A percentile compares a stretch with the other conserved stretches of the same genome.
Conservation (phyloP, 148 eudicot genomes). For the Persicaria maculosa region DNA sequence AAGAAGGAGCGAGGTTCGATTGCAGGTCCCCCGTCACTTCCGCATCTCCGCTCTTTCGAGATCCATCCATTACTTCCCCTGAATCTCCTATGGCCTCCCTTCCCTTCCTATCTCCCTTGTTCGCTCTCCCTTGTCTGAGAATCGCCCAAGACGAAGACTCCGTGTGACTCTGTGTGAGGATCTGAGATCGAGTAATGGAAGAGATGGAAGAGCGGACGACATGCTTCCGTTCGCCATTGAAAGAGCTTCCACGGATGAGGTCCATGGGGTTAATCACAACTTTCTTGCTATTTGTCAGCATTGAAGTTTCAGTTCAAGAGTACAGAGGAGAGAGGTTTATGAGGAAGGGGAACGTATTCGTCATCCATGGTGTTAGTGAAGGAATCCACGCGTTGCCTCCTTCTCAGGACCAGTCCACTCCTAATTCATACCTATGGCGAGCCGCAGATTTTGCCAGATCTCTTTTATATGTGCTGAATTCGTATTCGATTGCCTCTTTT, state of each 20-base stretch:
- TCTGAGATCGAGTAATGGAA: too few species aligned
- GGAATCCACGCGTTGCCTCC: constrained; percentile 55
- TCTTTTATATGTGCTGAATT: neutral
- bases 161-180: too few species aligned
- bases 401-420: constrained; percentile 25
- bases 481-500: neutral
- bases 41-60: too few species aligned
- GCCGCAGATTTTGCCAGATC: neutral
- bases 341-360: constrained; percentile 73
- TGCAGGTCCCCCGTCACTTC: too few species aligned
- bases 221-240: neutral
- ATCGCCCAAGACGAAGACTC: too few species aligned
- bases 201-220: too few species aligned
- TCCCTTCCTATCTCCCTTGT: too few species aligned
- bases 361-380: constrained; percentile 81
- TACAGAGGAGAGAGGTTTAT: constrained; percentile 52
- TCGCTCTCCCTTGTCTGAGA: too few species aligned
- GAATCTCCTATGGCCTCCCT: too few species aligned
- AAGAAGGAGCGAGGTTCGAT: too few species aligned
- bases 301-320: constrained; percentile 69
- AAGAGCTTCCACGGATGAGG: constrained; percentile 3
- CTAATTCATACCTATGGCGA: constrained; percentile 62
- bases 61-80: too few species aligned
- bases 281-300: neutral
- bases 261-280: neutral